Conservation (phyloP, 495 filamentous ascomycete species). For the Podospora fimiseda region DNA sequence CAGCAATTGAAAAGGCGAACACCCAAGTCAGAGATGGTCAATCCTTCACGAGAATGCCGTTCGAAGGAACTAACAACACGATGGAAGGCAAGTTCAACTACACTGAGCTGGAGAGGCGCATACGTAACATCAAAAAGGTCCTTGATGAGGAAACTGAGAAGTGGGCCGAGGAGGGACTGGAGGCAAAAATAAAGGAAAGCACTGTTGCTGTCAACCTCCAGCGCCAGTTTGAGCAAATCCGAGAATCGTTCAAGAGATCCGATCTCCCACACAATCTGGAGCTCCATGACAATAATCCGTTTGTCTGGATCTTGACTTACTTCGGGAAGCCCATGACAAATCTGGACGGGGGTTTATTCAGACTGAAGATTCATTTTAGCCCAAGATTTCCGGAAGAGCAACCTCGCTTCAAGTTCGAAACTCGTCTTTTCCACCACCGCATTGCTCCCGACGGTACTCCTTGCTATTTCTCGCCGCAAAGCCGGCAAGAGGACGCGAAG, state of each 20-base stretch:
- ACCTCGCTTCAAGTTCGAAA: slow-evolving; percentile 75
- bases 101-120: slow-evolving; percentile 58
- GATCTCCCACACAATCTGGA: slow-evolving; percentile 66
- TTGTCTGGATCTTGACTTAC: slow-evolving; percentile 62
- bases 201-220: slow-evolving; percentile 75
- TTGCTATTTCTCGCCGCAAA: slow-evolving; percentile 65
- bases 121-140: slow-evolving; percentile 56
- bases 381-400: slow-evolving; percentile 90
- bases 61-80: slow-evolving; percentile 68
- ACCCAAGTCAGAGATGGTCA: slow-evolving; percentile 52
- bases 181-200: slow-evolving; percentile 56
- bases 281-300: slow-evolving; percentile 66
- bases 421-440: slow-evolving; percentile 80
- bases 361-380: slow-evolving; percentile 72
- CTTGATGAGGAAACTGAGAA: slow-evolving; percentile 64
- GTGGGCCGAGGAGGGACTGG: slow-evolving; percentile 66
- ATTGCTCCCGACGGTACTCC: slow-evolving; percentile 70
- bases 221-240: slow-evolving; percentile 78
- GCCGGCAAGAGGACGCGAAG: slow-evolving; percentile 67
- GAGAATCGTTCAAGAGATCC: slow-evolving; percentile 61
- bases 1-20: slow-evolving; percentile 58
- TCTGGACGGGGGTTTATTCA: slow-evolving; percentile 86
- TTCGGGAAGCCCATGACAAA: slow-evolving; percentile 92
- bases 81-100: slow-evolving; percentile 92
- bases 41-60: slow-evolving; percentile 71